Evolutionary conservation across 371 early-diverging fungal genomes (phyloP).

Genomic region (Chytridium lagenaria): DNA sequence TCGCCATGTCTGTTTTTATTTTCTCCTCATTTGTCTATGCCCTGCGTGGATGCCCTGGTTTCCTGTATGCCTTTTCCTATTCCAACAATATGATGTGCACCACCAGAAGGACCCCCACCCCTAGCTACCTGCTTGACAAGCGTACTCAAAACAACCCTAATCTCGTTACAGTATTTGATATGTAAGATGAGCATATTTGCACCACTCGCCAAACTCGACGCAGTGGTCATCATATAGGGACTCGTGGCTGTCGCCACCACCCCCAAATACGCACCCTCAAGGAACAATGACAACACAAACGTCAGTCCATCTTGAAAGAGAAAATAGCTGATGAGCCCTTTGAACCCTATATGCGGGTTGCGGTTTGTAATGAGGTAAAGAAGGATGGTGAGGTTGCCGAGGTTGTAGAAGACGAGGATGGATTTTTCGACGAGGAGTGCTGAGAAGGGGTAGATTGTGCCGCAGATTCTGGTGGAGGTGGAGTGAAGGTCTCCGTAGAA

Average conservation of each 20-base stretch:
- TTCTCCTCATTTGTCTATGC: too few species aligned
- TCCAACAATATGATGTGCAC: too few species aligned
- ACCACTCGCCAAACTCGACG: not conserved
- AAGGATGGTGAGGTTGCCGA: constrained; percentile 18
- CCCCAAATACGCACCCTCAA: not conserved
- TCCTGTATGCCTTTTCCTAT: too few species aligned
- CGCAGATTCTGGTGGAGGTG: constrained; percentile 9
- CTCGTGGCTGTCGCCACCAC: not conserved
- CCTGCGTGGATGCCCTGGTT: too few species aligned
- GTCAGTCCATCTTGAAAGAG: constrained; percentile 12
- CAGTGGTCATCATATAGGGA: not conserved
- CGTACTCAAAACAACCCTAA: not conserved
- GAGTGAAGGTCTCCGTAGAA: constrained; percentile 25
- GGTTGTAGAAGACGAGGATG: constrained; percentile 23
- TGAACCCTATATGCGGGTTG: not conserved
- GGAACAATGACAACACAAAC: not conserved
- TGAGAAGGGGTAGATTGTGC: constrained; percentile 19
- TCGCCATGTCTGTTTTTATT: too few species aligned
- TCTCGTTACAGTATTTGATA: not conserved
- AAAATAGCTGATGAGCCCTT: not conserved
- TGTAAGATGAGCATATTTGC: not conserved
- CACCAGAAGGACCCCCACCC: not conserved
- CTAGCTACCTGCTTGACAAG: not conserved
- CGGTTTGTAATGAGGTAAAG: not conserved
- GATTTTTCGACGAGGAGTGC: constrained; percentile 20